These are phyloP conservation scores for Globisporangium lucens DNA, from an alignment of 352 stramenopile species.

Conservation along the genomic window DNA sequence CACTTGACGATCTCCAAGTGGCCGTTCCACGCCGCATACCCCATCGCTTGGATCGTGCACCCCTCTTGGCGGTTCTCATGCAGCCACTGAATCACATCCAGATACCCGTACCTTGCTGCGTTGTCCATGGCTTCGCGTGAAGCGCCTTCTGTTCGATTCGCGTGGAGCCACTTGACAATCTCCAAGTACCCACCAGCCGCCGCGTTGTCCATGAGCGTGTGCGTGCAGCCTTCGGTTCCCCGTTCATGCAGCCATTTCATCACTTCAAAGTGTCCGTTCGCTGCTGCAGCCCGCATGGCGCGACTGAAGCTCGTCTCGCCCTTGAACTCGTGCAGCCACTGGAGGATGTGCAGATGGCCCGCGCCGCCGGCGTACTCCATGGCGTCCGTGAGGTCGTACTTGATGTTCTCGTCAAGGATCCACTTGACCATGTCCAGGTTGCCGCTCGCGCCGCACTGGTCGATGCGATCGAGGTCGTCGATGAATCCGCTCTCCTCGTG, in stretches of 20 bases:
- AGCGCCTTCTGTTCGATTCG: constrained; percentile 13
- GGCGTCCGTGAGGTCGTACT: constrained; percentile 17
- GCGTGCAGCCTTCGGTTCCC: constrained; percentile 21
- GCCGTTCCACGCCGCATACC: constrained; percentile 30
- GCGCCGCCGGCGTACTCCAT: constrained; percentile 21
- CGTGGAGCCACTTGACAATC: constrained; percentile 22
- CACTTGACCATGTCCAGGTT: constrained; percentile 16
- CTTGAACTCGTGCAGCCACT: constrained; percentile 25
- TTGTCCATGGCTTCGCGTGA: constrained; percentile 14
- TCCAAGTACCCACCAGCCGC: constrained; percentile 11
- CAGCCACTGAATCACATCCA: constrained; percentile 34
- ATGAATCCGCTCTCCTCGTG: constrained; percentile 13
- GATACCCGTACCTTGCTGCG: constrained; percentile 9
- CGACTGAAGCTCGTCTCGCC: constrained; percentile 16
- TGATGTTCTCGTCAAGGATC: constrained; percentile 15
- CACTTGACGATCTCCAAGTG: constrained; percentile 52
- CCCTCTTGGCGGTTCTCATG: constrained; percentile 31
- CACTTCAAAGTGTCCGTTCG: constrained; percentile 21
- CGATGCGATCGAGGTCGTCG: constrained; percentile 16
- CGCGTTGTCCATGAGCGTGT: constrained; percentile 22
- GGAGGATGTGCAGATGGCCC: constrained; percentile 24
- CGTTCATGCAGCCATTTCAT: constrained; percentile 23
- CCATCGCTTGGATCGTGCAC: constrained; percentile 18
- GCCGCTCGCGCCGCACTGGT: constrained; percentile 13
- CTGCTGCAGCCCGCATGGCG: constrained; percentile 18